These are phyloP conservation scores for Linnemannia zychae DNA, from an alignment of 192 early-diverging fungal species.

Conservation along the genomic window DNA sequence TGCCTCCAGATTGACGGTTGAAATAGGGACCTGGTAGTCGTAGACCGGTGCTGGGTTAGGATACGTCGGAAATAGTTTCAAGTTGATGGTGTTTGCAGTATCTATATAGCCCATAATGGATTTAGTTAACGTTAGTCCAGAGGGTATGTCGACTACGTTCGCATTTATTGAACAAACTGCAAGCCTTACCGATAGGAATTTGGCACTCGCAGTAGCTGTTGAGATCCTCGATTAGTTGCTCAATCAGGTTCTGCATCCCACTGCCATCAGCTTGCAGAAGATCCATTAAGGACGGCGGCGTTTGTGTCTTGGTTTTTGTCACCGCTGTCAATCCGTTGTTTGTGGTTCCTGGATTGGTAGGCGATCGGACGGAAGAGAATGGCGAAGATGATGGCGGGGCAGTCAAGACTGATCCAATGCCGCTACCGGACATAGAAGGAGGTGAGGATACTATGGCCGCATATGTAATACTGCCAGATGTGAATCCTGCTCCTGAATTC, in stretches of 20 bases:
- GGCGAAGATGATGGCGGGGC: conserved; percentile 43
- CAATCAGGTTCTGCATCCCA: conserved; percentile 81
- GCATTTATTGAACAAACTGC: not conserved
- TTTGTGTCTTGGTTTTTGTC: not conserved
- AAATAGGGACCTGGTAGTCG: conserved; percentile 89
- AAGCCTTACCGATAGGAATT: conserved; percentile 80
- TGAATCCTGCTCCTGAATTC: not conserved
- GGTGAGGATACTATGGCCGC: conserved; percentile 27
- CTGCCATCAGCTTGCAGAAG: conserved; percentile 30
- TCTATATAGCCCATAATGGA: conserved; percentile 60
- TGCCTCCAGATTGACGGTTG: conserved; percentile 73
- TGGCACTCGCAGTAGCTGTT: conserved; percentile 90
- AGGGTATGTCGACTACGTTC: not conserved
- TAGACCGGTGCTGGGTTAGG: conserved; percentile 79
- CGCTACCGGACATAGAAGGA: conserved; percentile 14
- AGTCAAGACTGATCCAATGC: conserved; percentile 24
- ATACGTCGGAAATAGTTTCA: conserved; percentile 88
- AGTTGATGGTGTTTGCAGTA: conserved; percentile 82
- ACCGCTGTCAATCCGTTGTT: not conserved
- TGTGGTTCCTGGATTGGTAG: not conserved
- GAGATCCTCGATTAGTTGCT: conserved; percentile 88
- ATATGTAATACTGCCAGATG: conserved; percentile 11
- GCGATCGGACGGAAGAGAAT: conserved; percentile 6
- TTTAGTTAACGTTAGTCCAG: not conserved
- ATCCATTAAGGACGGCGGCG: not conserved